Evolutionary conservation across 2,329 filamentous ascomycete species (phyloP), one percentile per base, ranked within the genome.

Genomic region (Aureobasidium sp.): DNA sequence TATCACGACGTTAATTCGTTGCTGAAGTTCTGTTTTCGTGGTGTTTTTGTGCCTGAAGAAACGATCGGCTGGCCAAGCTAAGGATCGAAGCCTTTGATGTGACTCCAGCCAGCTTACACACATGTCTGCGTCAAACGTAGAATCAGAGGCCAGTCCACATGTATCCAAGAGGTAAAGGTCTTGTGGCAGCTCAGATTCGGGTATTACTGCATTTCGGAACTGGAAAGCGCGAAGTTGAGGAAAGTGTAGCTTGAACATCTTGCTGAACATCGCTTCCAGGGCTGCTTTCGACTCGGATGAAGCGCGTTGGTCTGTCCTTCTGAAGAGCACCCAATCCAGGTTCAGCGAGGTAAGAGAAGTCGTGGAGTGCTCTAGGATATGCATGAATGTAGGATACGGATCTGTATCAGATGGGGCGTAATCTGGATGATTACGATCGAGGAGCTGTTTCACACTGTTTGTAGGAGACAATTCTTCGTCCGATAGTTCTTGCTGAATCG

Each of bases 21-120:
- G 8, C 5, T 56, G 64, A 15, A 66, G 64, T 3, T 72, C 65
- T 3, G 71, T 68, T 17, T 66, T n/a, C 11, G 68, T 67, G 2
- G 69, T 64, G 15, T 65, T 67, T 2, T 41, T 51, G 36, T 73
- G 69, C 9, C 70, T 70, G 65, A 78, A 80, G 68, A 80, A 77
- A n/a, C 70, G 70, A 48, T 77, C 75, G 63, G 79, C 72, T 0
- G 77, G 77, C 78, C 77, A 80, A 5, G 75, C 76, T 15, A 80
- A 69, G 56, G 75, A 79, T 55, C 75, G 70, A 14, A 80, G 67
- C 22, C 75, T 76, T 0, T 70, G 67, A 60, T 80, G 78, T 12
- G 71, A 70, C 64, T 79, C 78, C 65, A 80, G 68, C 57, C 79
- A 80, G 0, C 67, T 68, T 2, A 80, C 66, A 55, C 76, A 75